phyloP scores from a whole-genome alignment of 2,329 filamentous ascomycete genomes.

The Dothistroma septosporum region DNA sequence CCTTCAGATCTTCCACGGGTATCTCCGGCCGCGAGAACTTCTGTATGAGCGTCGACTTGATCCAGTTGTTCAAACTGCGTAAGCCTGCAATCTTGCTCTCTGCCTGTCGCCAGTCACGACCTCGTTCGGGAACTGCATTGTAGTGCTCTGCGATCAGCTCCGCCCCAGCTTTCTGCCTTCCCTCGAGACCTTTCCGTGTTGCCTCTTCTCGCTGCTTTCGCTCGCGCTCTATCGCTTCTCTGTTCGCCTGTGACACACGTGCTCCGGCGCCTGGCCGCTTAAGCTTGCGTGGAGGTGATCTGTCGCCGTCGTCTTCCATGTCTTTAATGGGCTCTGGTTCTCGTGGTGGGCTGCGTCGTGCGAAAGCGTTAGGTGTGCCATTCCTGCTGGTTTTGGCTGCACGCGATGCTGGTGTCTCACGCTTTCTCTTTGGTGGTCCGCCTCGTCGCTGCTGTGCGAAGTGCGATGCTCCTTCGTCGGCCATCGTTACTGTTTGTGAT shows the following conservation, averaged over 20 bases:
- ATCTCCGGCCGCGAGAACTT: slow-evolving; percentile 66
- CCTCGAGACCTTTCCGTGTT: slow-evolving; percentile 35
- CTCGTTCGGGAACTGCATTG: slow-evolving; percentile 89
- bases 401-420: slow-evolving; percentile 28
- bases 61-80: slow-evolving; percentile 96
- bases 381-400: slow-evolving; percentile 23
- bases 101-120: slow-evolving; percentile 89
- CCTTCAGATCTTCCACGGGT: slow-evolving; percentile 58
- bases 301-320: slow-evolving; percentile 26
- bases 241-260: slow-evolving; percentile 64
- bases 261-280: slow-evolving; percentile 38
- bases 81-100: slow-evolving; percentile 94
- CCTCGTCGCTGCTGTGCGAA: slow-evolving; percentile 15
- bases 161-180: slow-evolving; percentile 14
- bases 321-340: slow-evolving; percentile 7
- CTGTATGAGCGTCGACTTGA: slow-evolving; percentile 95
- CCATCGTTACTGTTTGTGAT: slow-evolving; percentile 7
- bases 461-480: slow-evolving; percentile 22
- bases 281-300: slow-evolving; percentile 35
- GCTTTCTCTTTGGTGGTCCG: slow-evolving; percentile 29
- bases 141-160: slow-evolving; percentile 92
- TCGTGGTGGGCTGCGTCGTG: slow-evolving; percentile 31
- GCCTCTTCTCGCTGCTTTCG: slow-evolving; percentile 40
- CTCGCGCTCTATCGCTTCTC: slow-evolving; percentile 60
- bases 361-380: slow-evolving; percentile 32